These are phyloP conservation scores for Prunus mira DNA, from an alignment of 306 rosid genomes.

Conservation along the genomic window DNA sequence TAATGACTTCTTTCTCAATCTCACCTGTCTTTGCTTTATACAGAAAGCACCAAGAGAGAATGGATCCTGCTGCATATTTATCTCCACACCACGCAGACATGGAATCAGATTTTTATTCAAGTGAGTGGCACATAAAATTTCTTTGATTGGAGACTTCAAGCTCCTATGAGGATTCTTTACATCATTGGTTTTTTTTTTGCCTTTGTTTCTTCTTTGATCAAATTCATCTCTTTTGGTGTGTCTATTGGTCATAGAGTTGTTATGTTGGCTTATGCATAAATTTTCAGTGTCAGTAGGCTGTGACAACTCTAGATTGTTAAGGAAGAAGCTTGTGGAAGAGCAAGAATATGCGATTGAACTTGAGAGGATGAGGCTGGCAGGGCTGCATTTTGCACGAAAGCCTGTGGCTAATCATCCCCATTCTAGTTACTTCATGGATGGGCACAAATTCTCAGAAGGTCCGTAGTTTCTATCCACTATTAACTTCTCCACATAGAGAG, in stretches of 20 bases:
- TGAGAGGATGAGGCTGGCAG: slow-evolving; percentile 45
- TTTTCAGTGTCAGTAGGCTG: slow-evolving; percentile 46
- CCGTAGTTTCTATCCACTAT: neutral
- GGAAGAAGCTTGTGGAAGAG: slow-evolving; percentile 55
- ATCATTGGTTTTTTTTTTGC: neutral
- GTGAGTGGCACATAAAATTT: slow-evolving; percentile 44
- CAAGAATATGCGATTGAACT: slow-evolving; percentile 46
- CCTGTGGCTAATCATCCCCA: slow-evolving; percentile 26
- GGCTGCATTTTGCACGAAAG: slow-evolving; percentile 33
- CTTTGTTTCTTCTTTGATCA: neutral
- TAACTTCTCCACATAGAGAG: neutral
- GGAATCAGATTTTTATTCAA: slow-evolving; percentile 45
- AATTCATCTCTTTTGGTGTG: neutral
- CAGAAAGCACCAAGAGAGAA: slow-evolving; percentile 64
- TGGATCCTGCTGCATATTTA: slow-evolving; percentile 32
- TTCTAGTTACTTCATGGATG: slow-evolving; percentile 40
- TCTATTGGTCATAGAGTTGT: neutral
- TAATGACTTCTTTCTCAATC: neutral
- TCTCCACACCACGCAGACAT: slow-evolving; percentile 30
- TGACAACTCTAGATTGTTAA: slow-evolving; percentile 36
- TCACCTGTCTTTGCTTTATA: slow-evolving; percentile 6
- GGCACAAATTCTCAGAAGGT: slow-evolving; percentile 43
- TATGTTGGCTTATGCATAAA: neutral
- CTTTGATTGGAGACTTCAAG: neutral
- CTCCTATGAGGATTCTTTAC: neutral